Conservation (phyloP, 1,284 basidiomycete genomes). For the Ceratobasidium sp. region DNA sequence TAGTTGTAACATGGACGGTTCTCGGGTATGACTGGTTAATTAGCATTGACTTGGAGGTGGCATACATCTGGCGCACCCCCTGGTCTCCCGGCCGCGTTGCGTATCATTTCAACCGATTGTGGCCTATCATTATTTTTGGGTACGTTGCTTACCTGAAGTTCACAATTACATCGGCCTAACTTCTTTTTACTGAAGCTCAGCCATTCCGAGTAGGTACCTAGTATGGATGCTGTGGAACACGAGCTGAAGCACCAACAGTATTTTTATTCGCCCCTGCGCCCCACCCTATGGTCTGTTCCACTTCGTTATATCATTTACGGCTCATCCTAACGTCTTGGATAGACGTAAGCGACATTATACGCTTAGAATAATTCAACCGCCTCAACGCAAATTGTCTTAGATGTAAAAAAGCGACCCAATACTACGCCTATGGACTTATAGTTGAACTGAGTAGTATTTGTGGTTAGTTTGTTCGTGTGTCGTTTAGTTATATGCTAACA, state of each 20-base stretch:
- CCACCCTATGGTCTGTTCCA: background rate
- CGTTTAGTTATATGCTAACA: background rate
- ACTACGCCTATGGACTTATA: slow-evolving; percentile 2
- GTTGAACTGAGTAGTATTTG: slow-evolving; percentile 5
- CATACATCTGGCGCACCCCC: slow-evolving; percentile 1
- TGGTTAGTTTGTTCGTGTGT: background rate
- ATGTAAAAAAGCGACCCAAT: background rate
- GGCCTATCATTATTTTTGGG: slow-evolving; percentile 24
- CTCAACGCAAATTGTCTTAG: background rate
- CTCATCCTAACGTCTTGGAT: too few relatives aligned
- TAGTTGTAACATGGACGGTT: slow-evolving; percentile 28
- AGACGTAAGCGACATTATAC: too few relatives aligned
- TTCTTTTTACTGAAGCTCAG: background rate
- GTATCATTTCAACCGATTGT: slow-evolving; percentile 36
- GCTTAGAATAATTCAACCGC: background rate
- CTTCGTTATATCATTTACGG: background rate
- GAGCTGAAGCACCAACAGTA: background rate
- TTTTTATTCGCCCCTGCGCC: slow-evolving; percentile 4
- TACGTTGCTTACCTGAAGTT: background rate
- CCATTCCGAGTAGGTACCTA: background rate
- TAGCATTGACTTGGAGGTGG: slow-evolving; percentile 22
- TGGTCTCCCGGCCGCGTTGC: slow-evolving; percentile 20
- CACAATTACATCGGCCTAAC: background rate
- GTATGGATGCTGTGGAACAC: too few relatives aligned
- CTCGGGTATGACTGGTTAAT: slow-evolving; percentile 29